phyloP scores from a whole-genome alignment of 1,284 basidiomycete species.

The Ceratobasidium sp. region DNA sequence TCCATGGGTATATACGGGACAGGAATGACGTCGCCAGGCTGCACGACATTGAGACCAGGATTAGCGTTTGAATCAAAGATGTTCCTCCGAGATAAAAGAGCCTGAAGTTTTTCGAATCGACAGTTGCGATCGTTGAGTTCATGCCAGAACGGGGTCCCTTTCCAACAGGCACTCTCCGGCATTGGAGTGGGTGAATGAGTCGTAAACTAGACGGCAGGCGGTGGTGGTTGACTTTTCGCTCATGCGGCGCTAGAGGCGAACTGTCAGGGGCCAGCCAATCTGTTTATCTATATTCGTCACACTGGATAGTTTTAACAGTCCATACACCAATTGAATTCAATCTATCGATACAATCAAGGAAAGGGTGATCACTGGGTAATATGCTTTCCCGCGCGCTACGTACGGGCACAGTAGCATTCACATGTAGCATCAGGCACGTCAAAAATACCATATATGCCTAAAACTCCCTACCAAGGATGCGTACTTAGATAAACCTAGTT shows the following conservation, averaged over 20 bases:
- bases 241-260: neutral
- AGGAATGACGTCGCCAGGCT: too few species aligned
- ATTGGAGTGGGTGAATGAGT: neutral
- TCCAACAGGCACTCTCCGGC: constrained; percentile 27
- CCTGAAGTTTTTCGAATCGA: constrained; percentile 29
- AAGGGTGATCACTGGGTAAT: neutral
- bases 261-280: too few species aligned
- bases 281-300: too few species aligned
- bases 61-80: constrained; percentile 13
- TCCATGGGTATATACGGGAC: too few species aligned
- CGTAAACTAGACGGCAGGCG: neutral
- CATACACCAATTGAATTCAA: too few species aligned
- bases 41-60: neutral
- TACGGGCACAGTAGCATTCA: constrained; percentile 31
- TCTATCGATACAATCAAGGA: neutral
- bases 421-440: constrained; percentile 27
- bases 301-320: too few species aligned
- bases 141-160: constrained; percentile 38
- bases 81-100: constrained; percentile 23
- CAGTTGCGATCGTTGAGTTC: constrained; percentile 11
- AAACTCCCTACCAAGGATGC: constrained; percentile 1
- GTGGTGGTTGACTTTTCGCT: neutral
- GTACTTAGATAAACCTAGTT: neutral
- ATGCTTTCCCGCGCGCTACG: too few species aligned
- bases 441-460: constrained; percentile 40